phyloP scores from a whole-genome alignment of 1,139 yeast species.

The Debaryomycetaceae sp. region DNA sequence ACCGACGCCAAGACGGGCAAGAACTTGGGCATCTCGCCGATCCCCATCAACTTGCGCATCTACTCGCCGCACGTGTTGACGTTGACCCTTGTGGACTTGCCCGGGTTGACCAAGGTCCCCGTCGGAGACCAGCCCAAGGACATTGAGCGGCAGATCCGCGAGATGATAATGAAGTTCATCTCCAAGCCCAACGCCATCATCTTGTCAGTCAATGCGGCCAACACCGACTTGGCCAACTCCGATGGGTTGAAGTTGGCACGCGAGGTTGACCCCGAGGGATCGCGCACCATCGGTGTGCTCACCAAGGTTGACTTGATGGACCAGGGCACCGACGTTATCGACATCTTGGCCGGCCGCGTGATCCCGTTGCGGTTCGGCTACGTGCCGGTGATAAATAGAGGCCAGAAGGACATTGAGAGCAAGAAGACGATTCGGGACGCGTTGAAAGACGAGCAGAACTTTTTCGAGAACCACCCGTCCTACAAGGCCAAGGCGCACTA shows the following conservation, averaged over 20 bases:
- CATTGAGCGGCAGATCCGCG: constrained; percentile 90
- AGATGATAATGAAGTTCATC: constrained; percentile 90
- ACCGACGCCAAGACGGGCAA: constrained; percentile 93
- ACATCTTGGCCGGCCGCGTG: constrained; percentile 91
- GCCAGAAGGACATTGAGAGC: constrained; percentile 89
- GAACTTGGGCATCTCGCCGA: constrained; percentile 86
- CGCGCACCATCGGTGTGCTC: constrained; percentile 93
- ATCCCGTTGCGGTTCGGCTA: constrained; percentile 95
- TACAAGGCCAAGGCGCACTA: constrained; percentile 81
- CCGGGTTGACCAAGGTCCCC: constrained; percentile 98
- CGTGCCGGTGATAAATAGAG: constrained; percentile 96
- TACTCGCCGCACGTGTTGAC: constrained; percentile 96
- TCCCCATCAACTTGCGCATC: constrained; percentile 89
- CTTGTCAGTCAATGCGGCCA: constrained; percentile 93
- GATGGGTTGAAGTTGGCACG: constrained; percentile 95
- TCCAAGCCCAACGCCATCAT: constrained; percentile 96
- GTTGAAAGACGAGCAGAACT: constrained; percentile 70
- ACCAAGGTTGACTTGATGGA: constrained; percentile 98
- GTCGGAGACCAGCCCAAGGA: constrained; percentile 99
- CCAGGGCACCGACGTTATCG: constrained; percentile 97
- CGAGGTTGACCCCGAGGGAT: constrained; percentile 97
- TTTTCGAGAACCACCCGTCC: constrained; percentile 72
- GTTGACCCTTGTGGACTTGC: constrained; percentile 91
- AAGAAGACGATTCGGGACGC: constrained; percentile 90
- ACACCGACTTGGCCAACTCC: constrained; percentile 95